Conservation (phyloP, 352 stramenopile genomes). For the Phytophthora uliginosa region DNA sequence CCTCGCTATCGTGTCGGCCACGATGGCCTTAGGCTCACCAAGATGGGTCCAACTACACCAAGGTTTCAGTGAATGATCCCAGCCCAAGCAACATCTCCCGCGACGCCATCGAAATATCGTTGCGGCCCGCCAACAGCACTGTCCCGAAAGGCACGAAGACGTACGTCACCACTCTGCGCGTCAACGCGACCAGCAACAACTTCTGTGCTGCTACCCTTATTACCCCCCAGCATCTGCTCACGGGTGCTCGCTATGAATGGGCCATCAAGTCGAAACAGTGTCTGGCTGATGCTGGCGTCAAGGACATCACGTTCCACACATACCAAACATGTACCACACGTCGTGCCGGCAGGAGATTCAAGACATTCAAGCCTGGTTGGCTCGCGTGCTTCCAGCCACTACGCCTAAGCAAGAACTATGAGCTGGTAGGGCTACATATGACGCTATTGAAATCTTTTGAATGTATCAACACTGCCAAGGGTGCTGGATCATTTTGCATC, state of each 20-base stretch:
- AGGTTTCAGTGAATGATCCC: conserved; percentile 8
- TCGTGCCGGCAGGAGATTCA: too few species aligned
- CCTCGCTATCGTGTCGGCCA: background rate
- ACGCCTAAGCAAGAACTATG: too few species aligned
- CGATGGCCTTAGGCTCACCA: background rate
- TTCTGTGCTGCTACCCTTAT: conserved; percentile 25
- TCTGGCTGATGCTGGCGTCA: conserved; percentile 52
- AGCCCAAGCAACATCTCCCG: conserved; percentile 39
- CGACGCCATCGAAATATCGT: conserved; percentile 20
- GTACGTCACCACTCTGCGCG: conserved; percentile 38
- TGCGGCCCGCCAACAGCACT: conserved; percentile 8
- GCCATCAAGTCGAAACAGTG: conserved; percentile 51
- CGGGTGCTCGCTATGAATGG: conserved; percentile 57
- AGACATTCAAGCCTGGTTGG: too few species aligned
- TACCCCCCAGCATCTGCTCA: conserved; percentile 19
- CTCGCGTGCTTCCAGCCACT: too few species aligned
- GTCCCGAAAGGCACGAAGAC: conserved; percentile 45
- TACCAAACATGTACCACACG: too few species aligned
- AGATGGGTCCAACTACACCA: conserved; percentile 14
- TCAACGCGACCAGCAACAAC: conserved; percentile 16
- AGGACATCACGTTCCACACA: conserved; percentile 69
- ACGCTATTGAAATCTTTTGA: too few species aligned
- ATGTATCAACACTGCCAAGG: too few species aligned
- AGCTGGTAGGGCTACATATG: too few species aligned
- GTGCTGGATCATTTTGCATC: too few species aligned